Evolutionary conservation across 768 basidiomycete genomes (phyloP), one percentile per base, ranked within the genome.

Genomic region (Pleurotus sapidus): DNA sequence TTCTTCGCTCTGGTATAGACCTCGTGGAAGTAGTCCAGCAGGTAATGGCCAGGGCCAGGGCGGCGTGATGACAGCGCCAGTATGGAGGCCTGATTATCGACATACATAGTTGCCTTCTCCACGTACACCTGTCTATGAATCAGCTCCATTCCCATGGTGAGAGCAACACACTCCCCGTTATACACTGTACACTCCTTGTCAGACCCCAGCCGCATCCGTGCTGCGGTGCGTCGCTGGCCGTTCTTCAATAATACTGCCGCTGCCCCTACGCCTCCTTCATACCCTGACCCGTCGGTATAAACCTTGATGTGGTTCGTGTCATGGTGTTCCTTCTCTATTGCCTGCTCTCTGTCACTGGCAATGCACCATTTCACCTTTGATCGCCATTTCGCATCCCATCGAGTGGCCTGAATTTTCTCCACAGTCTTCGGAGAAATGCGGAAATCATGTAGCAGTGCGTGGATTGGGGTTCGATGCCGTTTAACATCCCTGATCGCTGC

Each of bases 91-190:
- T 63, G 61, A 47, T 63, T 65, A 42, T 65, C 62, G 1, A 53
- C 46, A 11, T 38, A 54, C 1, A 59, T 17, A 1, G 47, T 47
- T 1, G 51, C 59, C 0, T 5, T 43, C 6, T 18, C 24, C 1
- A 55, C 18, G 9, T 40, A 20, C 12, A 20, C 38, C 34, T 62
- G 58, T n/a, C 47, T 54, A 3, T 39, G 46, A 3, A 75, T 37
- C 8, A 75, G 60, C 3, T 71, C 59, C 2, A 67, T 7, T 0
- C 60, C 69, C 3, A 75, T 55, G 0, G 67, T 30, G 2, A 70
- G 46, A 0, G 69, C 73, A 4, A 68, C 64, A 0, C 63, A n/a
- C 47, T 74, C 69, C 1, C 61, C 70, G 55, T 72, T 67, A 30
- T 67, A 70, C 0, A 70, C 68, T 0, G 63, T 69, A 57, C 72